These are phyloP conservation scores for Meyerozyma smithsonii DNA, from an alignment of 1,139 yeast genomes.

Conservation along the genomic window DNA sequence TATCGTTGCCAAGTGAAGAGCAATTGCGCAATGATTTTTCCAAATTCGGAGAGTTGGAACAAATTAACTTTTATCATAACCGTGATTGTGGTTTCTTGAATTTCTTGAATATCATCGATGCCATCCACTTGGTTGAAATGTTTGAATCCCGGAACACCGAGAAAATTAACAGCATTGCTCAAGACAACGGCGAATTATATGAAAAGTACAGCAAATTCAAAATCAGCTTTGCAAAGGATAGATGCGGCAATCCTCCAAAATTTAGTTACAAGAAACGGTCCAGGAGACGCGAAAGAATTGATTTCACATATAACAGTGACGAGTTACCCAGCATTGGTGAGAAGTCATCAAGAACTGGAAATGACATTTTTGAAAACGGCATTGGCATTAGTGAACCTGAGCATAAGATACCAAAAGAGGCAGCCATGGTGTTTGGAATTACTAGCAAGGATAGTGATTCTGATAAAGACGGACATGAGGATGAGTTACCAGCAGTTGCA, in stretches of 20 bases:
- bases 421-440: slow-evolving; percentile 46
- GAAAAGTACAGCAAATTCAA: slow-evolving; percentile 31
- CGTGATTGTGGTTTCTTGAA: slow-evolving; percentile 45
- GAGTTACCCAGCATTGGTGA: background rate
- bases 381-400: slow-evolving; percentile 12
- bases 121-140: slow-evolving; percentile 30
- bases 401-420: slow-evolving; percentile 34
- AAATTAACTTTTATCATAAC: slow-evolving; percentile 42
- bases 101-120: slow-evolving; percentile 37
- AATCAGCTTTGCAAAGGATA: slow-evolving; percentile 43
- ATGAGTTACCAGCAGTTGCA: slow-evolving; percentile 38
- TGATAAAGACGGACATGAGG: slow-evolving; percentile 6
- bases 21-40: slow-evolving; percentile 33
- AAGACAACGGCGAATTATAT: slow-evolving; percentile 31
- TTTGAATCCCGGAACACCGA: slow-evolving; percentile 22
- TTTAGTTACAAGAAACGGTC: slow-evolving; percentile 24
- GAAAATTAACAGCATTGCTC: slow-evolving; percentile 16
- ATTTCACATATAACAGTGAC: background rate
- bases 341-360: background rate
- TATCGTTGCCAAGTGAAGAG: slow-evolving; percentile 24
- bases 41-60: slow-evolving; percentile 41
- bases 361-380: background rate
- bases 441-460: slow-evolving; percentile 21
- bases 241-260: slow-evolving; percentile 47
- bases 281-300: background rate